Percentiles rank a stretch among this genome's conserved stretches.
Evolutionary conservation across 2,329 filamentous ascomycete species (phyloP).

Genomic region (Phialophora verrucosa): DNA sequence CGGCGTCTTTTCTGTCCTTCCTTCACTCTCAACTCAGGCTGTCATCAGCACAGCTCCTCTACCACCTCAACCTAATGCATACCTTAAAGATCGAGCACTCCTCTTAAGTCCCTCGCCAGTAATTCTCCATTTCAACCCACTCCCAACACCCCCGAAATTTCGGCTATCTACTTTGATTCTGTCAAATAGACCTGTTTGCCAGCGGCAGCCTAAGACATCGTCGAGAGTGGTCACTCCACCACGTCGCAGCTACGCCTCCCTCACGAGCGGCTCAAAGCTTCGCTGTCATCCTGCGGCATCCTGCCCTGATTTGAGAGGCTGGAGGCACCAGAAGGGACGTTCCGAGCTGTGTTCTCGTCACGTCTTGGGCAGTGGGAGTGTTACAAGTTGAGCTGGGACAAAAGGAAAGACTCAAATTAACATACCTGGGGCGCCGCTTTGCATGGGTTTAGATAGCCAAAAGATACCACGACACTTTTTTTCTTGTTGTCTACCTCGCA

Average conservation of each 20-base stretch:
- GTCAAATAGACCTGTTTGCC: background rate
- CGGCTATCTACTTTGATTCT: background rate
- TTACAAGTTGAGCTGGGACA: slow-evolving; percentile 7
- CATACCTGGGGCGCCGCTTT: slow-evolving; percentile 22
- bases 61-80: background rate
- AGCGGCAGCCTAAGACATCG: background rate
- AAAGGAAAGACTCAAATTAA: slow-evolving; percentile 17
- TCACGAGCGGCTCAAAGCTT: slow-evolving; percentile 2
- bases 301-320: slow-evolving; percentile 17
- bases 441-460: slow-evolving; percentile 37
- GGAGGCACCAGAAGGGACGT: slow-evolving; percentile 5
- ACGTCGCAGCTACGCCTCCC: background rate
- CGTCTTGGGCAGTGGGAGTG: slow-evolving; percentile 12
- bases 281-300: background rate
- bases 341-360: slow-evolving; percentile 11
- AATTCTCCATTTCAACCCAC: background rate
- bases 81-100: background rate
- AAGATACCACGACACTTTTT: slow-evolving; percentile 40
- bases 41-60: slow-evolving; percentile 1
- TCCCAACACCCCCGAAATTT: background rate
- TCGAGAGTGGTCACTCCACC: background rate
- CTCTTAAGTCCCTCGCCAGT: background rate
- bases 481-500: slow-evolving; percentile 35
- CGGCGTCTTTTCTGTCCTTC: background rate
- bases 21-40: background rate